Evolutionary conservation across 805 yeast species (phyloP), one percentile per base, ranked within the genome.

Genomic region (Schwanniomyces polymorphus): DNA sequence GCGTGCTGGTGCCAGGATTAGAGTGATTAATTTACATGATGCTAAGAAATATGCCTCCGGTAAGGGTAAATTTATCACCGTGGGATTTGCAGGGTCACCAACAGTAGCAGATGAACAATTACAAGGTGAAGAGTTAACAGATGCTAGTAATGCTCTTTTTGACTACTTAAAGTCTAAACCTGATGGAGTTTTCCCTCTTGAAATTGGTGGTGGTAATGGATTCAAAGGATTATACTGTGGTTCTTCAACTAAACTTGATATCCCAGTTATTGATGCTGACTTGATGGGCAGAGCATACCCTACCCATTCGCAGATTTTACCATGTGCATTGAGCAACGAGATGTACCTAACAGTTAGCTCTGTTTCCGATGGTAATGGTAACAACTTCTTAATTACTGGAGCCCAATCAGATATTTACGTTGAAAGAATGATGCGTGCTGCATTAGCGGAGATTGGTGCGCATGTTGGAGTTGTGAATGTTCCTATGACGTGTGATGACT

Each of bases 151-250:
- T 27, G 45, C 53, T 46, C 48, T 68, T 55, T 51, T 62, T 47
- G 58, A 63, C 18, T 68, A 59, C 47, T 46, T 57, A 17, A 54
- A 64, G 10, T 50, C 49, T 28, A 52, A 52, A 41, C 63, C 70
- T 1, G 75, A 72, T 44, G 55, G 65, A 12, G 58, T 72, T 2
- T 62, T 70, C 45, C 67, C 75, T 0, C 46, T 71, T 16, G 78
- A 74, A 53, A 73, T 74, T 46, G 79, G 79, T 29, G 78, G 78
- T 42, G 74, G 70, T 18, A 74, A 74, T 53, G 79, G 78, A 2
- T 50, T 60, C 25, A 51, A 48, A 27, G 54, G 51, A n/a, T 18
- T 58, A 68, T 44, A 42, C 31, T 31, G 27, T 31, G 44, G 39
- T 4, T 10, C 44, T 16, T 52, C 57, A 18, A 43, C 58, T 17